Evolutionary conservation across 108 stramenopile species (phyloP).

Genomic region (Schizochytrium sp.): DNA sequence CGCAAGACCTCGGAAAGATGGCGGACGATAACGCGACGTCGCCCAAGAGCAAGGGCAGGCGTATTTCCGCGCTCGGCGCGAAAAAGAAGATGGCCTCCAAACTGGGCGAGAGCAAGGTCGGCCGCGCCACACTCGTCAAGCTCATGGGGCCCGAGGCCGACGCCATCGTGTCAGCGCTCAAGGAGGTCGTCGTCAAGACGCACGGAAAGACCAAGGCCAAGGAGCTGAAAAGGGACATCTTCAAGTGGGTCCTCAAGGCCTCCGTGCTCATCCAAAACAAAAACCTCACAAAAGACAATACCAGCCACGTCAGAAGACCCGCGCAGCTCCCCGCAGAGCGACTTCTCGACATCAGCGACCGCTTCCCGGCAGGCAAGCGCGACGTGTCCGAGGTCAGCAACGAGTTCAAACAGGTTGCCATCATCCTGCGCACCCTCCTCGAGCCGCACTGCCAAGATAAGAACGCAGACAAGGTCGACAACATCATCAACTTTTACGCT

Average conservation of each 20-base stretch:
- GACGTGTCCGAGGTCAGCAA: neutral
- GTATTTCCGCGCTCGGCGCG: neutral
- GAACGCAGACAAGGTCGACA: conserved; percentile 10
- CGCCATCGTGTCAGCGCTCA: conserved; percentile 13
- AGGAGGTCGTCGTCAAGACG: neutral
- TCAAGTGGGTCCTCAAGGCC: conserved; percentile 11
- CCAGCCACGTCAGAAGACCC: neutral
- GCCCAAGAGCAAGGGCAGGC: neutral
- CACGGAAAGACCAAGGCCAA: neutral
- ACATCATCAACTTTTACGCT: neutral
- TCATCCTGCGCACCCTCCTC: neutral
- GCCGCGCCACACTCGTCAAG: neutral
- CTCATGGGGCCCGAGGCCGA: neutral
- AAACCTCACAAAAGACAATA: neutral
- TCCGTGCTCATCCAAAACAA: conserved; percentile 3
- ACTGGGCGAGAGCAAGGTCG: neutral
- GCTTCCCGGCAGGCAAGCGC: neutral
- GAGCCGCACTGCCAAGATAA: conserved; percentile 16
- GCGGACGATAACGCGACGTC: neutral
- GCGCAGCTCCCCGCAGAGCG: neutral
- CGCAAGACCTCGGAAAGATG: neutral
- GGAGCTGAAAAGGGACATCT: neutral
- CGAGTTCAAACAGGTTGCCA: neutral
- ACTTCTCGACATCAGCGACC: neutral
- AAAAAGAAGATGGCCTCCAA: conserved; percentile 21